Base-by-base conservation (phyloP, 148 eudicot species). In the Diospyros kaki region DNA sequence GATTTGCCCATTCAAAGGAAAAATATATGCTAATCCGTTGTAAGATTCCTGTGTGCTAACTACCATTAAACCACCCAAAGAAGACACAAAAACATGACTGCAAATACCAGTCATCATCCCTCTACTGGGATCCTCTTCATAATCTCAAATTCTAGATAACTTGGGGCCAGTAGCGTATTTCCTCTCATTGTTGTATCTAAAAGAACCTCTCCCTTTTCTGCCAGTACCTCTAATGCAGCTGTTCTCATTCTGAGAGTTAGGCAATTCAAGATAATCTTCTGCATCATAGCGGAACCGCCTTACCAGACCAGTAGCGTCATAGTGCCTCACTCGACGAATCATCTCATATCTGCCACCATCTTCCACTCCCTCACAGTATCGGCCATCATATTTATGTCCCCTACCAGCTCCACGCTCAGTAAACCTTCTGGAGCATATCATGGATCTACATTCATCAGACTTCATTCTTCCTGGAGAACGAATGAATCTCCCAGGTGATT, bases 401-500 rank as follows among this genome's bases (percentile, higher is more conserved):
- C 86, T 85, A 48, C 80, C 78, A 44, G 39, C 74, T 52, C 69
- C 74, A 62, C 73, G 9, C 62, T 77, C 69, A 61, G 54, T 43
- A 56, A 71, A 71, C 65, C 75, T 72, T 43, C 68, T 71, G 1
- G 76, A 38, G 28, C 61, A 46, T 10, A 65, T 42, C 71, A 13
- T 4, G 7, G 80, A 58, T 71, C 75, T 72, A 38, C 60, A 56
- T 2, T 54, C 75, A 65, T 70, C 80, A 4, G 70, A 41, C 28
- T 64, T 64, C 68, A 64, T 28, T 71, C 88, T 78, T 58, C 75
- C 87, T 28, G 28, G 28, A 4, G 77, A 61, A 56, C 78, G 80
- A 58, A 82, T 77, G 10, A 77, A 58, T 74, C 89, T 85, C 4
- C 63, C 81, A 8, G 92, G 89, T 68, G 93, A 83, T 71, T 84